Conservation (phyloP, 805 yeast species). For the Metschnikowia lachancei region DNA sequence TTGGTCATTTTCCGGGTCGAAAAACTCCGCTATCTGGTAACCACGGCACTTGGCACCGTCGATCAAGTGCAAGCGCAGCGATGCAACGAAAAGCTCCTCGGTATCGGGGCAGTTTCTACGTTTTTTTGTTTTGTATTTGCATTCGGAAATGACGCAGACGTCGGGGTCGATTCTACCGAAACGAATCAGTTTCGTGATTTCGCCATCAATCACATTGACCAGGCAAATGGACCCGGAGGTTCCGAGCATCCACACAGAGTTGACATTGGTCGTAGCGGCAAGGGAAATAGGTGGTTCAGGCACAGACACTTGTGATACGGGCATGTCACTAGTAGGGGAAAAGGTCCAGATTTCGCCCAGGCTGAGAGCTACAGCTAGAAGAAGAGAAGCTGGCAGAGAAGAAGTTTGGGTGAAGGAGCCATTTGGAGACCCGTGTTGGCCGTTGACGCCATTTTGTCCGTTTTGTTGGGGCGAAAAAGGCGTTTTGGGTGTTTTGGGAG, state of each 20-base stretch:
- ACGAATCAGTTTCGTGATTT: conserved; percentile 19
- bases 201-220: conserved; percentile 30
- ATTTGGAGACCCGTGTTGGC: too few species aligned
- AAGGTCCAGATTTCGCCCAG: conserved; percentile 42
- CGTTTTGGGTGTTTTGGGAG: conserved; percentile 1
- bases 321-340: conserved; percentile 42
- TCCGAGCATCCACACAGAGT: conserved; percentile 26
- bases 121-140: conserved; percentile 11
- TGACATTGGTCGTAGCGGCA: conserved; percentile 15
- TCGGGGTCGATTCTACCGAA: conserved; percentile 23
- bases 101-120: conserved; percentile 8
- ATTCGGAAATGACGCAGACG: conserved; percentile 22
- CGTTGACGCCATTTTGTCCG: too few species aligned
- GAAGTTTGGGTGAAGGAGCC: too few species aligned
- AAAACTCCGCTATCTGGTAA: conserved; percentile 21
- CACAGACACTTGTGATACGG: conserved; percentile 33
- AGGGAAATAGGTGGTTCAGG: conserved; percentile 22
- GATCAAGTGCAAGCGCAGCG: conserved; percentile 29
- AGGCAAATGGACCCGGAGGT: conserved; percentile 18
- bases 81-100: conserved; percentile 24
- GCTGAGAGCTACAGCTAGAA: conserved; percentile 32
- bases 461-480: not conserved
- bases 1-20: not conserved
- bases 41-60: conserved; percentile 26
- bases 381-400: conserved; percentile 5